Conservation (phyloP, 306 rosid species). For the Trifolium dubium region DNA sequence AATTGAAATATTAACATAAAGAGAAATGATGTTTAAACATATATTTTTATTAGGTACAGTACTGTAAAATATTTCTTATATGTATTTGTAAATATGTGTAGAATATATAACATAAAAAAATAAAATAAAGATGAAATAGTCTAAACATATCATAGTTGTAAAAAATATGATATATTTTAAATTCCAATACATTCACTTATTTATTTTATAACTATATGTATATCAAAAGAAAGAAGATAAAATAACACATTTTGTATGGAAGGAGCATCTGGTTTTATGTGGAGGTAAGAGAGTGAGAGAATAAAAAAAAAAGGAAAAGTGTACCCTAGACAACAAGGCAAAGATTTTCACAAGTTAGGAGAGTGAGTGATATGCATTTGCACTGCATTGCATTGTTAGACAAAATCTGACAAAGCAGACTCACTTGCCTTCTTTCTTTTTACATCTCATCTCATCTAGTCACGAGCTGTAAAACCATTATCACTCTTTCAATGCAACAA, state of each 20-base stretch:
- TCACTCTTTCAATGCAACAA: constrained; percentile 48
- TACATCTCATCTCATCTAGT: constrained; percentile 57
- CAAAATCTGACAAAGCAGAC: constrained; percentile 64
- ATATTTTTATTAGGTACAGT: too few relatives aligned
- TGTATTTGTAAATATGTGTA: too few relatives aligned
- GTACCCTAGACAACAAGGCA: constrained; percentile 61
- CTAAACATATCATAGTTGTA: too few relatives aligned
- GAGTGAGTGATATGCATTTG: constrained; percentile 23
- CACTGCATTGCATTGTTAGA: constrained; percentile 26
- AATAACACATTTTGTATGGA: background rate
- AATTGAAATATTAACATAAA: too few relatives aligned
- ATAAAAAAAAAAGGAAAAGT: constrained; percentile 61
- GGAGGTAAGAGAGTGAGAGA: constrained; percentile 31
- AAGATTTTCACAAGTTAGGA: constrained; percentile 53
- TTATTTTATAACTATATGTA: too few relatives aligned
- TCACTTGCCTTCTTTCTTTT: constrained; percentile 26
- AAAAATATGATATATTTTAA: too few relatives aligned
- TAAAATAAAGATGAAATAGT: too few relatives aligned
- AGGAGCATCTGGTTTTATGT: constrained; percentile 41
- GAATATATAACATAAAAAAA: too few relatives aligned
- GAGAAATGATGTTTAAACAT: too few relatives aligned
- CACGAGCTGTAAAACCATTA: constrained; percentile 75
- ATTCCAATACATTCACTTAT: too few relatives aligned
- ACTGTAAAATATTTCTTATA: too few relatives aligned
- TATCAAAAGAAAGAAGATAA: too few relatives aligned